Evolutionary conservation across 2,329 filamentous ascomycete species (phyloP), one percentile per base, ranked within the genome.

Genomic region (Dothideomycetidae sp.): DNA sequence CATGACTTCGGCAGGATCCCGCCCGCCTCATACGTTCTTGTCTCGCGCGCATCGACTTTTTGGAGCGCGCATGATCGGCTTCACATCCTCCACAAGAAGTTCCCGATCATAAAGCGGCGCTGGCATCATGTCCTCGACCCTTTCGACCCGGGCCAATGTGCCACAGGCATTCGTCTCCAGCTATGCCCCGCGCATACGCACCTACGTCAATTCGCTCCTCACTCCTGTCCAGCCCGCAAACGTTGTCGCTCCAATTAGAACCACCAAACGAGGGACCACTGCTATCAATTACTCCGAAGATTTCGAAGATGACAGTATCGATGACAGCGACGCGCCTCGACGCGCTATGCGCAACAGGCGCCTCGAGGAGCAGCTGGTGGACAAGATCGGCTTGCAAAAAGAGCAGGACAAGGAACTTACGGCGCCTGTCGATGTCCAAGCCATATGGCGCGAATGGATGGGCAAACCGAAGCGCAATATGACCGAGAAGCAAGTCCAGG

Each of bases 251-350:
- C 73, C 78, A 28, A 64, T 82, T 50, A 75, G 88, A 55, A 93
- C 82, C n/a, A 96, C 90, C 5, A 96, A 98, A 66, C 80, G 90
- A 59, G 90, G 90, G 41, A 96, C 90, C 2, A 90, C 83, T 21
- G 82, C 88, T 45, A 90, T 96, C 61, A 98, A 94, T 63, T 98
- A 98, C 55, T 88, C 90, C 15, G 90, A 98, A 56, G 88, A 96
- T 56, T 86, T 86, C 32, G 93, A 79, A 53, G 88, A 94, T 47
- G 85, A 78, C 39, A 81, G 84, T 44, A 80, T 84, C 44, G 79
- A 83, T 39, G 68, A 73, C 42, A 73, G 83, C 45, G 77, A 88
- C 45, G 78, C 78, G 2, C 81, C 71, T 30, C 48, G 57, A 15
- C 64, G 75, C 44, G 73, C 82, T 10, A 92, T 94, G 57, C 78